A percentile compares a stretch with the other conserved stretches of the same genome.
Conservation (phyloP, 305 asterid genomes). For the Fraxinus sp. region DNA sequence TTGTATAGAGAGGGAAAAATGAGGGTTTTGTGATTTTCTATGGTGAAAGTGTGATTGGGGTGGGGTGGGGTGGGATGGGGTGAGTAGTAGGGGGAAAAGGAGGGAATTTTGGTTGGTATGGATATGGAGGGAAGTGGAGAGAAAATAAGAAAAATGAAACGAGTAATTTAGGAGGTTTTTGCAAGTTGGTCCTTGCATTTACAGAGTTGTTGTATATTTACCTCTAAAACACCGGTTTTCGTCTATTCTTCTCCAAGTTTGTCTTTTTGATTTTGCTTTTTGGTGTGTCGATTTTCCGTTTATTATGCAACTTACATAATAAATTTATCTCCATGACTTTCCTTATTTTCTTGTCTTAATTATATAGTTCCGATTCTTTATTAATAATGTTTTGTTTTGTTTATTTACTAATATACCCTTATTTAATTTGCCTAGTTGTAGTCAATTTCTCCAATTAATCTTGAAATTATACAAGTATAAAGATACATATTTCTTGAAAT, state of each 20-base stretch:
- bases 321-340: neutral
- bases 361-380: neutral
- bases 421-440: too few species aligned
- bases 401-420: too few species aligned
- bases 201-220: neutral
- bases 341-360: too few species aligned
- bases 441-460: neutral
- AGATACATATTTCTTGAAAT: too few species aligned
- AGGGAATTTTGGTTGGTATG: slow-evolving; percentile 94
- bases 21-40: slow-evolving; percentile 35
- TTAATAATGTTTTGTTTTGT: too few species aligned
- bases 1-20: slow-evolving; percentile 23
- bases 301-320: neutral
- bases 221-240: neutral
- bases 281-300: neutral
- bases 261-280: neutral
- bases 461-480: neutral
- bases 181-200: slow-evolving; percentile 30
- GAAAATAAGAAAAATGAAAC: slow-evolving; percentile 34
- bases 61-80: slow-evolving; percentile 41
- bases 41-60: slow-evolving; percentile 21
- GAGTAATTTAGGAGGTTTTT: slow-evolving; percentile 9
- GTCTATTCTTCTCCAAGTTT: neutral
- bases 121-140: slow-evolving; percentile 90
- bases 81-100: slow-evolving; percentile 39